Evolutionary conservation across 83 land plant genomes (phyloP).

Genomic region (Picea abies): DNA sequence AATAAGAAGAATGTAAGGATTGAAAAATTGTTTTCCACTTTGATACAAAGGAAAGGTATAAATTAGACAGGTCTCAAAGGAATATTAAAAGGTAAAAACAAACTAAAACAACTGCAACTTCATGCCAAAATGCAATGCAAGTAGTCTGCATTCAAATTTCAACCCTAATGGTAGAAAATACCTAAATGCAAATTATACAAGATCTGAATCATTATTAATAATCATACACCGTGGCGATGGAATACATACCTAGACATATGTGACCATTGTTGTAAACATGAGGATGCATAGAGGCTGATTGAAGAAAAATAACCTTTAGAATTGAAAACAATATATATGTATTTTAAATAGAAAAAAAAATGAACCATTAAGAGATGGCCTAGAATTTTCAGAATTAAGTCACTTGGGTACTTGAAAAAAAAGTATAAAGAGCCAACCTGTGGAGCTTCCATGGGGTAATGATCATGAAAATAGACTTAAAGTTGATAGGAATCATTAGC

Average conservation of each 20-base stretch:
- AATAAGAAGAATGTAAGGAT: too few species aligned
- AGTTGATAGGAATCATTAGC: slow-evolving; percentile 44
- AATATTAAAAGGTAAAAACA: too few species aligned
- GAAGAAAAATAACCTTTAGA: slow-evolving; percentile 52
- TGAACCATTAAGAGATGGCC: not conserved
- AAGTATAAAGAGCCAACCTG: slow-evolving; percentile 25
- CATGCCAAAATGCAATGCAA: not conserved
- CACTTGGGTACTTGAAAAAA: not conserved
- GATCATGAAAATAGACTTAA: slow-evolving; percentile 48
- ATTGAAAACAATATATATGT: too few species aligned
- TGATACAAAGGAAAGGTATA: too few species aligned
- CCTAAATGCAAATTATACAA: not conserved
- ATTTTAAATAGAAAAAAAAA: not conserved
- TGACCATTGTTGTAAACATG: slow-evolving; percentile 64
- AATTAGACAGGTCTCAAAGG: too few species aligned
- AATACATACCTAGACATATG: slow-evolving; percentile 49
- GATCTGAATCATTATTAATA: not conserved
- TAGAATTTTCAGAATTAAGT: not conserved
- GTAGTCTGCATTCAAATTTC: not conserved
- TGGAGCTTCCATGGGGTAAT: slow-evolving; percentile 62
- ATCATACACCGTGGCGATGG: not conserved
- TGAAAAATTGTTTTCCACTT: too few species aligned
- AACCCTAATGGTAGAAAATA: not conserved
- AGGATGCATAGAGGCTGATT: slow-evolving; percentile 54
- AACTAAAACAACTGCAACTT: too few species aligned